phyloP scores from a whole-genome alignment of 129 eudicot species.

The Sambucus nigra region DNA sequence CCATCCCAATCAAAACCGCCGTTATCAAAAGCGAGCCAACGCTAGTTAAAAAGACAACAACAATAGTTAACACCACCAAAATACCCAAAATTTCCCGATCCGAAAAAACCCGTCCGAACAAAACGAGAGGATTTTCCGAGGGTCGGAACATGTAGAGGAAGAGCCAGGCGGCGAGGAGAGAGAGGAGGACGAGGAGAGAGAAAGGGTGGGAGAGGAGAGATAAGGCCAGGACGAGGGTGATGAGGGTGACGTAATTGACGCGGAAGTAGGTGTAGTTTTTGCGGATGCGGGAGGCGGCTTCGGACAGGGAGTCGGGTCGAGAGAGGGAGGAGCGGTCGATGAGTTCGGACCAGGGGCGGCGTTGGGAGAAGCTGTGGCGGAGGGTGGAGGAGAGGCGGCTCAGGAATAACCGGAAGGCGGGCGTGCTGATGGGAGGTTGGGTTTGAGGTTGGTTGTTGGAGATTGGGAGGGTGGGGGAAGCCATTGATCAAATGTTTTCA shows the following conservation, averaged over 20 bases:
- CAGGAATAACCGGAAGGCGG: slow-evolving; percentile 50
- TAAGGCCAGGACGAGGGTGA: too few relatives aligned
- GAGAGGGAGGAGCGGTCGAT: slow-evolving; percentile 54
- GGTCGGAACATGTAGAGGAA: too few relatives aligned
- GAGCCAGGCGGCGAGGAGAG: too few relatives aligned
- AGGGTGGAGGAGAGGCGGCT: slow-evolving; percentile 25
- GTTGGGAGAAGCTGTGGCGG: slow-evolving; percentile 32
- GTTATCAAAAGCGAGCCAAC: too few relatives aligned
- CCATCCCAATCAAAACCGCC: too few relatives aligned
- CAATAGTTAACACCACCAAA: slow-evolving; percentile 28
- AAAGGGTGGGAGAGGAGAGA: too few relatives aligned
- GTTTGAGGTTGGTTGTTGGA: too few relatives aligned
- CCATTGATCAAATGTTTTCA: too few relatives aligned
- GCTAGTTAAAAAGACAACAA: too few relatives aligned
- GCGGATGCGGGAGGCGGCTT: slow-evolving; percentile 47
- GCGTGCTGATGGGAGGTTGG: slow-evolving; percentile 10
- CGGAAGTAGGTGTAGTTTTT: slow-evolving; percentile 66
- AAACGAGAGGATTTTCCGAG: too few relatives aligned
- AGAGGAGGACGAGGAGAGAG: too few relatives aligned
- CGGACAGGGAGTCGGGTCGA: slow-evolving; percentile 54
- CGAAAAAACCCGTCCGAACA: slow-evolving; percentile 39
- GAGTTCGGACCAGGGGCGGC: slow-evolving; percentile 82
- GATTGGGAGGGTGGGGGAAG: too few relatives aligned
- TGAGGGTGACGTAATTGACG: slow-evolving; percentile 40
- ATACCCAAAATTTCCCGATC: slow-evolving; percentile 52